phyloP scores from a whole-genome alignment of 208 protist species.

The Leishmania lainsoni region DNA sequence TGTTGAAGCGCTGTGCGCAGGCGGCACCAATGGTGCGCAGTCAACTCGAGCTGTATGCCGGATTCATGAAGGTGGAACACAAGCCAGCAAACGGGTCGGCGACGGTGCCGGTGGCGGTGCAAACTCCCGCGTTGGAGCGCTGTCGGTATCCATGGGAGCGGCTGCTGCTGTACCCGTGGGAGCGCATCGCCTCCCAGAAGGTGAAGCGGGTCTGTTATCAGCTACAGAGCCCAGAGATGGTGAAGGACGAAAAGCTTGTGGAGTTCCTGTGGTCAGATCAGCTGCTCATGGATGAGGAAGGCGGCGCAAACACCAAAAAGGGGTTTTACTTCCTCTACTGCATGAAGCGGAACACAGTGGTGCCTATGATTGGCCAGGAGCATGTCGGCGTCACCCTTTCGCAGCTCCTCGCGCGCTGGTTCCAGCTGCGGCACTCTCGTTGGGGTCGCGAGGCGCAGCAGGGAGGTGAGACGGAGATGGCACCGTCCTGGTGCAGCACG shows the following conservation, averaged over 20 bases:
- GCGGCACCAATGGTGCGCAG: constrained; percentile 49
- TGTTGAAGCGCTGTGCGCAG: constrained; percentile 61
- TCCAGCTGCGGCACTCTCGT: constrained; percentile 74
- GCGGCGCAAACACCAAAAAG: constrained; percentile 65
- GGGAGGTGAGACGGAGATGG: constrained; percentile 42
- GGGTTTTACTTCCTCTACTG: constrained; percentile 90
- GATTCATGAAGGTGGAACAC: constrained; percentile 9
- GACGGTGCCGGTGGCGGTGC: constrained; percentile 23
- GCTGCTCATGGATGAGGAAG: constrained; percentile 79
- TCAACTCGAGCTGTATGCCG: constrained; percentile 61
- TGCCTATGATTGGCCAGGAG: constrained; percentile 28
- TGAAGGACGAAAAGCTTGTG: constrained; percentile 52
- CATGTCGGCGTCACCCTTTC: constrained; percentile 42
- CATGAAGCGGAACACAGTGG: constrained; percentile 39
- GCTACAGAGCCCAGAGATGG: constrained; percentile 23
- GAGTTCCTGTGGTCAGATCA: constrained; percentile 68
- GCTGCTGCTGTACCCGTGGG: constrained; percentile 52
- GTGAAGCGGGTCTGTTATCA: constrained; percentile 57
- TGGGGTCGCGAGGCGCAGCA: constrained; percentile 62
- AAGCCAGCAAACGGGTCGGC: background rate
- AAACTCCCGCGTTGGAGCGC: constrained; percentile 44
- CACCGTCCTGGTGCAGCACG: constrained; percentile 55
- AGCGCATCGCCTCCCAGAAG: constrained; percentile 51
- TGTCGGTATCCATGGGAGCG: constrained; percentile 72
- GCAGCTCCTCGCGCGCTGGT: constrained; percentile 66